Evolutionary conservation across 2,329 filamentous ascomycete species (phyloP).

Genomic region (Stachybotrys chlorohalonatus): DNA sequence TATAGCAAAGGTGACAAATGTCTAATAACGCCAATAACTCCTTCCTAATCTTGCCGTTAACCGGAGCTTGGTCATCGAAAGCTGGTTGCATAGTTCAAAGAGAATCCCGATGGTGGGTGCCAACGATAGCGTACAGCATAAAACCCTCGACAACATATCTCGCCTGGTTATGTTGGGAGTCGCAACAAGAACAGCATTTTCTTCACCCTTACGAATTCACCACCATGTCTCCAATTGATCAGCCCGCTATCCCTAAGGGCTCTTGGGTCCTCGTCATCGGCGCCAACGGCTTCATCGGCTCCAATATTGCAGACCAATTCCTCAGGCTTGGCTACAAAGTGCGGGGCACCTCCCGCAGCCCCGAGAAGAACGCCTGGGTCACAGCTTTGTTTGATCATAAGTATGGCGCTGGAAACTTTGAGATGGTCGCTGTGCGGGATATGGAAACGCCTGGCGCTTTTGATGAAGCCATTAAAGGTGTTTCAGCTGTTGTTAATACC

Average conservation of each 20-base stretch:
- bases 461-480: constrained; percentile 16
- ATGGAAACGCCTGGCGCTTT: constrained; percentile 15
- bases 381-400: constrained; percentile 15
- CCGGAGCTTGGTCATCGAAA: not conserved
- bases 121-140: not conserved
- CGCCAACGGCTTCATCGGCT: constrained; percentile 23
- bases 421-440: constrained; percentile 21
- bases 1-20: not conserved
- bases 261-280: constrained; percentile 16
- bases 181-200: not conserved
- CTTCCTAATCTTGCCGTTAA: not conserved
- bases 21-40: not conserved
- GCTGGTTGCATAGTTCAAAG: not conserved
- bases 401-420: constrained; percentile 20
- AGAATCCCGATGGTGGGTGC: not conserved
- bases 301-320: constrained; percentile 20
- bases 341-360: constrained; percentile 21
- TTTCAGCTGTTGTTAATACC: constrained; percentile 23
- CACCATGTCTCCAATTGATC: not conserved
- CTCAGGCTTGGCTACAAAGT: constrained; percentile 21
- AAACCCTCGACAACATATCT: not conserved
- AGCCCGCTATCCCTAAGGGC: not conserved
- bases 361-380: constrained; percentile 14
- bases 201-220: not conserved
- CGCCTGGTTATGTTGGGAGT: not conserved